Percentiles rank a stretch among this genome's conserved stretches.
Conservation (phyloP, 371 early-diverging fungal species). For the Batkoa obscura region DNA sequence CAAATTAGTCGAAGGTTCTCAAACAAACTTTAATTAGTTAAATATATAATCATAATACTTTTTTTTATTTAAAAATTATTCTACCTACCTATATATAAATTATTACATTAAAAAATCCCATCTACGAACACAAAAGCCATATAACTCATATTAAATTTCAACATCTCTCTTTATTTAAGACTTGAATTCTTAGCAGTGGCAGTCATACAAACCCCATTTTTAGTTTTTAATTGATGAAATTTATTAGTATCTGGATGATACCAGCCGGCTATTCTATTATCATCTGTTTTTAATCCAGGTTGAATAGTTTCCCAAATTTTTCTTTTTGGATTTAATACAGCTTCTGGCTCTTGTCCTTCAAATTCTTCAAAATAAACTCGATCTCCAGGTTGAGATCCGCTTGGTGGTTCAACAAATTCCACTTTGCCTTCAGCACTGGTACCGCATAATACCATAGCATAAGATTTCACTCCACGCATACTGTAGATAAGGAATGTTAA, state of each 20-base stretch:
- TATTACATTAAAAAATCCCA: no score
- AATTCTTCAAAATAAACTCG: conserved; percentile 76
- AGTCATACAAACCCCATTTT: conserved; percentile 28
- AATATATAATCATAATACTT: no score
- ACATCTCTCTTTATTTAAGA: conserved; percentile 53
- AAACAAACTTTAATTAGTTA: no score
- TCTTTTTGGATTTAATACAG: conserved; percentile 87
- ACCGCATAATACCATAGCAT: conserved; percentile 89
- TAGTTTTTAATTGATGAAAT: conserved; percentile 34
- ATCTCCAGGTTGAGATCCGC: conserved; percentile 74
- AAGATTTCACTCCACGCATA: conserved; percentile 89
- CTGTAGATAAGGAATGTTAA: conserved; percentile 11
- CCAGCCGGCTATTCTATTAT: conserved; percentile 58
- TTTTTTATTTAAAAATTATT: no score
- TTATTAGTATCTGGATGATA: conserved; percentile 33
- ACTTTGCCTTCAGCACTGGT: conserved; percentile 71
- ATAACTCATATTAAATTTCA: no score
- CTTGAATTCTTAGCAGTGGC: conserved; percentile 43
- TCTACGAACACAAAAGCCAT: no score
- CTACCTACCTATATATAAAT: no score
- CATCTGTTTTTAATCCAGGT: conserved; percentile 73
- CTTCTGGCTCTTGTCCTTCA: conserved; percentile 61
- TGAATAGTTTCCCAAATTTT: conserved; percentile 93
- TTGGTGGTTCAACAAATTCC: conserved; percentile 77
- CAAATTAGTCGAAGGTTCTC: no score